Evolutionary conservation across 257 asterid species (phyloP), one percentile per base, ranked within the genome.

Genomic region (Jacaranda copaia): DNA sequence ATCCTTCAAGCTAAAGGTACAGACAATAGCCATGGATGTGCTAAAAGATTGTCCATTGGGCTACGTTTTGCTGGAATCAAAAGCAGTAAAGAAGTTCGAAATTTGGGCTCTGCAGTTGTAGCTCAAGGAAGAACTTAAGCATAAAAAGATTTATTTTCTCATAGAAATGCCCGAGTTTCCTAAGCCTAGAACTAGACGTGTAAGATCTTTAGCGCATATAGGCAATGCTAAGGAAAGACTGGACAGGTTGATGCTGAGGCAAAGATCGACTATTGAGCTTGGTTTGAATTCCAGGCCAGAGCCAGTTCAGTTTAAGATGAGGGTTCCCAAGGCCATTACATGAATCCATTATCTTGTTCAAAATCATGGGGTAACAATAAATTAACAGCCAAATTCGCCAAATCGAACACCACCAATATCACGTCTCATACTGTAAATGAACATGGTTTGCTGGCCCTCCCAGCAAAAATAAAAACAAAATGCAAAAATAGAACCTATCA

Each of bases 151-250:
- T 55, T 92, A 92, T 73, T 92, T 92, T 79, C 88, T 92, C 0
- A 81, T 92, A 1, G 93, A 90, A 39, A 75, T 92, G 85, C 97
- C 97, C 4, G 39, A 75, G 80, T 82, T 90, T 70, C 96, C 97
- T 0, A 79, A 77, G 75, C 70, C 80, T 32, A 60, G 25, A 73
- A 59, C 75, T 16, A 71, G 79, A 80, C 49, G 90, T 76, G 73
- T 77, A 5, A 69, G 80, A 20, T 87, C 96, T 5, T 79, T 45
- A 7, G 81, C 87, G 36, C 72, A 58, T 39, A 61, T 25, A 79
- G 77, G 80, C 42, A 67, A 73, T 10, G 92, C 89, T 4, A 72
- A 77, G 74, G 97, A 88, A 45, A 69, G 94, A 83, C 85, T 84
- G 2, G 88, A 85, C 77, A 59, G 85, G 6, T 75, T 91, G 85